Evolutionary conservation across 129 eudicot species (phyloP).

Genomic region (Artemisia annua): DNA sequence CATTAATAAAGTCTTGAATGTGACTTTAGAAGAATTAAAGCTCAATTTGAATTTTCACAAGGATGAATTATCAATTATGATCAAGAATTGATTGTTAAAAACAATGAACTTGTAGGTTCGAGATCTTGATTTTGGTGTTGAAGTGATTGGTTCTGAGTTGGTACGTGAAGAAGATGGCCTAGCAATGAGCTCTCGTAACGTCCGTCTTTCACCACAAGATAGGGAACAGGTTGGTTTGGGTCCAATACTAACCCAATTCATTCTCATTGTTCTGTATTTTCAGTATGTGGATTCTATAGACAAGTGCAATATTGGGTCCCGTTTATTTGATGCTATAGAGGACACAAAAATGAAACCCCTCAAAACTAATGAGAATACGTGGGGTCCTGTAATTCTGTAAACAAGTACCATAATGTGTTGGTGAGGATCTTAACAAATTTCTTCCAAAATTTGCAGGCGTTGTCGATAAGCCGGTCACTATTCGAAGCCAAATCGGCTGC

Average conservation of each 20-base stretch:
- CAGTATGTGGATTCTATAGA: not conserved
- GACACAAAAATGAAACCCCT: too few relatives aligned
- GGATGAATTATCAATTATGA: too few relatives aligned
- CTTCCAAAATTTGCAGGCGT: conserved; percentile 53
- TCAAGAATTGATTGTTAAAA: not conserved
- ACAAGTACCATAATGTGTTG: too few relatives aligned
- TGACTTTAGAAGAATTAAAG: too few relatives aligned
- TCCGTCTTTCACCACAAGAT: conserved; percentile 66
- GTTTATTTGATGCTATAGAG: too few relatives aligned
- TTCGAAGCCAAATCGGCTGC: conserved; percentile 66
- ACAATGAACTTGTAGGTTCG: conserved; percentile 64
- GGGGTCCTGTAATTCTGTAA: too few relatives aligned
- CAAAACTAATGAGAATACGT: too few relatives aligned
- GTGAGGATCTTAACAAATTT: not conserved
- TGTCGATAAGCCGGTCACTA: conserved; percentile 75
- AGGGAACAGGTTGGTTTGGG: conserved; percentile 63
- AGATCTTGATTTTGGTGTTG: conserved; percentile 85
- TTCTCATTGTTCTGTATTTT: not conserved
- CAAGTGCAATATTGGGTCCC: too few relatives aligned
- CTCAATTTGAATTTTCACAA: too few relatives aligned
- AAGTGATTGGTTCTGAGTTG: conserved; percentile 74
- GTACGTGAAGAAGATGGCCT: conserved; percentile 85
- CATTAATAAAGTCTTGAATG: too few relatives aligned
- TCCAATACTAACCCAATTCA: too few relatives aligned
- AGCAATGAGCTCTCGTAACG: conserved; percentile 97